Evolutionary conservation across 192 early-diverging fungal species (phyloP), one percentile per base, ranked within the genome.

Genomic region (Entomortierella chlamydospora): DNA sequence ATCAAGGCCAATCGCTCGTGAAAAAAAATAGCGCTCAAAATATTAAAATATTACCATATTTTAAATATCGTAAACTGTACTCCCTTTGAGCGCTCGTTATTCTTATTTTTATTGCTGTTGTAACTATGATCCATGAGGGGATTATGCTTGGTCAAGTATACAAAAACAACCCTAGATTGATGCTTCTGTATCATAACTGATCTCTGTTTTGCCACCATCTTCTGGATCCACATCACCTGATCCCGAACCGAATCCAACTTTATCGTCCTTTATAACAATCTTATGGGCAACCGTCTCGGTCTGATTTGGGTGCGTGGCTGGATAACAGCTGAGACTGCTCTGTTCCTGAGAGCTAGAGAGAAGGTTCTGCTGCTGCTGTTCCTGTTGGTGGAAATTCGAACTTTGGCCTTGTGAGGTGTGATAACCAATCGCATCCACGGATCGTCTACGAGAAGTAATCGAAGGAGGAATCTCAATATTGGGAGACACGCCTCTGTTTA

Each of bases 361-460:
- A 37, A 7, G 10, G 34, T 37, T 37, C 10, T 37, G 34, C 10
- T 37, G 34, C 10, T 63, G 33, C 20, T n/a, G 29, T 9, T 63
- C 28, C 7, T 63, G 59, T 12, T 61, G 59, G n/a, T 13, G 2
- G 4, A 10, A 37, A 37, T 7, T 37, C 34, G 65, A 1, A 26
- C 30, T 4, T 51, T 26, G 28, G 2, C 49, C 18, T 41, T 4
- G 28, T n/a, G 11, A 2, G 31, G 12, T 6, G 17, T 54, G 49
- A 29, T 61, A 30, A 43, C n/a, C 54, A 34, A 28, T 57, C 3
- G 51, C 22, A 33, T 37, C 65, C 76, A 79, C 55, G 49, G 42
- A 79, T 29, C 76, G 49, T 1, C 54, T 55, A 25, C 76, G 67
- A 0, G 76, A 70, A 0, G 76, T 79, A 39, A 79, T 79, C 13